Conservation (phyloP, 768 basidiomycete species). For the Russula brevipes region DNA sequence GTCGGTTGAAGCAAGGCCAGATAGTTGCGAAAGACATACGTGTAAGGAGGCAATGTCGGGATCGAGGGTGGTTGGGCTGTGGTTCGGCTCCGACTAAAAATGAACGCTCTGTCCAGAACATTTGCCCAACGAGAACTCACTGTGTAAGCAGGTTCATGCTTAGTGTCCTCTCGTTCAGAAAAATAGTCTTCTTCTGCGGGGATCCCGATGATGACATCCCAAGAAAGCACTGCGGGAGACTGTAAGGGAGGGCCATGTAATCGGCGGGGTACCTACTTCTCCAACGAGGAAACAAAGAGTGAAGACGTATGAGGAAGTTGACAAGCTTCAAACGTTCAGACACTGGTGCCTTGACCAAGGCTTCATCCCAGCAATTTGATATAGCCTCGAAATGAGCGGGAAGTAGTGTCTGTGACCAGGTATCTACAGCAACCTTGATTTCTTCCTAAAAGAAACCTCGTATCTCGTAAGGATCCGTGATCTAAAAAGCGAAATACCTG, state of each 20-base stretch:
- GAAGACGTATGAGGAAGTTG: constrained; percentile 61
- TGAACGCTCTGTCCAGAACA: background rate
- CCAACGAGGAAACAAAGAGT: constrained; percentile 65
- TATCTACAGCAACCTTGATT: constrained; percentile 52
- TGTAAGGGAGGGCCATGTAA: background rate
- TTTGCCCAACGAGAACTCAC: constrained; percentile 30
- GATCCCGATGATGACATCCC: constrained; percentile 55
- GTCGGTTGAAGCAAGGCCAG: background rate
- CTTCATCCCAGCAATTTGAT: constrained; percentile 62
- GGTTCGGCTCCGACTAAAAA: constrained; percentile 35
- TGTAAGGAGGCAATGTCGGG: constrained; percentile 45
- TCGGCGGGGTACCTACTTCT: constrained; percentile 40
- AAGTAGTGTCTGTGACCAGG: constrained; percentile 55
- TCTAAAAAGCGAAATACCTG: constrained; percentile 38
- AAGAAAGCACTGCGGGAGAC: constrained; percentile 49
- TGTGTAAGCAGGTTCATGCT: constrained; percentile 39
- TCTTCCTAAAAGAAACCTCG: constrained; percentile 49
- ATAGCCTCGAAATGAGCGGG: constrained; percentile 63
- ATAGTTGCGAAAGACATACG: constrained; percentile 31
- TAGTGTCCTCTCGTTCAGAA: constrained; percentile 36
- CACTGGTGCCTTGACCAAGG: constrained; percentile 49
- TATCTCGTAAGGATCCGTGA: background rate
- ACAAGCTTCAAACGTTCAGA: constrained; percentile 53
- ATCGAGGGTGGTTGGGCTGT: constrained; percentile 32
- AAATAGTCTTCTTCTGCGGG: constrained; percentile 52